phyloP scores from a whole-genome alignment of 1,284 basidiomycete genomes.

The Marasmius fiardii region DNA sequence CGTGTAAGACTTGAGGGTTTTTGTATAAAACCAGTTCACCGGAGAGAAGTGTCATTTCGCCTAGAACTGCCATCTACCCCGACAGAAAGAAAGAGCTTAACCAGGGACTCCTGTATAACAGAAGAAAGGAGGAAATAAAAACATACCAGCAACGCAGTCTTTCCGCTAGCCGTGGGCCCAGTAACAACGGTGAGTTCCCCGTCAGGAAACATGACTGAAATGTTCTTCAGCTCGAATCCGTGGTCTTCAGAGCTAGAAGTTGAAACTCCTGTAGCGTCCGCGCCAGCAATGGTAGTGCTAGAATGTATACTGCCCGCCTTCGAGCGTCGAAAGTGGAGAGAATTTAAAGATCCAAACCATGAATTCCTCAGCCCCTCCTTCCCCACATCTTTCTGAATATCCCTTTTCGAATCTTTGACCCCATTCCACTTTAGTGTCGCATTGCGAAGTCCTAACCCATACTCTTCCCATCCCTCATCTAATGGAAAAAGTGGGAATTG shows the following conservation, averaged over 20 bases:
- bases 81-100: too few species aligned
- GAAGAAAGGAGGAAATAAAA: too few species aligned
- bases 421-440: slow-evolving; percentile 13
- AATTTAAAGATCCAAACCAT: too few species aligned
- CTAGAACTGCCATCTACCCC: background rate
- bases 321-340: too few species aligned
- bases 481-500: too few species aligned
- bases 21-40: slow-evolving; percentile 65
- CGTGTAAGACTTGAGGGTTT: slow-evolving; percentile 49
- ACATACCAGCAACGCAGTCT: background rate
- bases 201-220: slow-evolving; percentile 68
- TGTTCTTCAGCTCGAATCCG: slow-evolving; percentile 46
- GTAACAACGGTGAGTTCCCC: slow-evolving; percentile 63
- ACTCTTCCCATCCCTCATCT: background rate
- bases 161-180: slow-evolving; percentile 26
- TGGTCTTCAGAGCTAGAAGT: too few species aligned
- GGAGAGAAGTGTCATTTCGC: slow-evolving; percentile 44
- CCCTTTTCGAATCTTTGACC: slow-evolving; percentile 3
- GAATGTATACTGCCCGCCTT: background rate
- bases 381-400: background rate
- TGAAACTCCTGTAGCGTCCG: too few species aligned
- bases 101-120: background rate
- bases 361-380: too few species aligned
- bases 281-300: too few species aligned
- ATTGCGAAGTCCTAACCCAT: slow-evolving; percentile 5